Evolutionary conservation across 1,284 basidiomycete species (phyloP).

Genomic region (Ustilago esculenta): DNA sequence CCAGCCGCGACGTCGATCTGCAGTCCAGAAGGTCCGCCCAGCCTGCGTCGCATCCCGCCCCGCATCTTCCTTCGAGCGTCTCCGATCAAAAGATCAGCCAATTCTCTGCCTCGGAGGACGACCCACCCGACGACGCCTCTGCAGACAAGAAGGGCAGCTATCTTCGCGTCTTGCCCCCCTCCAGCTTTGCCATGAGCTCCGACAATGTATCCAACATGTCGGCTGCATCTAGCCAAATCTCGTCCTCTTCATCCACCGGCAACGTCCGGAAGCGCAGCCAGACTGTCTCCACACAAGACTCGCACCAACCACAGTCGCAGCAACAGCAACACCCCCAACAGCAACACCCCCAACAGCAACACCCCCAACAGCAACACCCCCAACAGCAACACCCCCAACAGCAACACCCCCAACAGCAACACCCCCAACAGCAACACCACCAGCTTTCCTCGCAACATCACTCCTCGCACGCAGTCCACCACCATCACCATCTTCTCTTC

Average conservation of each 20-base stretch:
- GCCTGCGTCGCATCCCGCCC: neutral
- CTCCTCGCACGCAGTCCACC: slow-evolving; percentile 1
- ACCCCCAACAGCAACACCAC: slow-evolving; percentile 21
- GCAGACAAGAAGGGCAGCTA: slow-evolving; percentile 19
- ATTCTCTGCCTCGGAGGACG: slow-evolving; percentile 8
- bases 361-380: slow-evolving; percentile 15
- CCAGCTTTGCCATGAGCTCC: slow-evolving; percentile 28
- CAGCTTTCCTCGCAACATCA: slow-evolving; percentile 1
- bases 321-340: slow-evolving; percentile 11
- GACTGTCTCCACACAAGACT: slow-evolving; percentile 18
- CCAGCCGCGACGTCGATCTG: slow-evolving; percentile 5
- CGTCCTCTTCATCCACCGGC: slow-evolving; percentile 30
- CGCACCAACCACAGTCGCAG: slow-evolving; percentile 4
- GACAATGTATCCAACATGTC: slow-evolving; percentile 39
- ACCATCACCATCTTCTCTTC: slow-evolving; percentile 21
- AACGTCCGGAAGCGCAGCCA: slow-evolving; percentile 27
- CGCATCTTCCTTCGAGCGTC: slow-evolving; percentile 14
- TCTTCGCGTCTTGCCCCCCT: slow-evolving; percentile 24
- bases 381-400: no score
- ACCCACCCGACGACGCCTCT: slow-evolving; percentile 3
- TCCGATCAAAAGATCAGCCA: slow-evolving; percentile 41
- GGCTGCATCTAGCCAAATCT: slow-evolving; percentile 25
- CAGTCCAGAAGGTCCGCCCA: slow-evolving; percentile 4
- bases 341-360: slow-evolving; percentile 25
- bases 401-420: no score